phyloP scores from a whole-genome alignment of 176 grass and related monocot genomes.

The Echinochloa phyllopogon region DNA sequence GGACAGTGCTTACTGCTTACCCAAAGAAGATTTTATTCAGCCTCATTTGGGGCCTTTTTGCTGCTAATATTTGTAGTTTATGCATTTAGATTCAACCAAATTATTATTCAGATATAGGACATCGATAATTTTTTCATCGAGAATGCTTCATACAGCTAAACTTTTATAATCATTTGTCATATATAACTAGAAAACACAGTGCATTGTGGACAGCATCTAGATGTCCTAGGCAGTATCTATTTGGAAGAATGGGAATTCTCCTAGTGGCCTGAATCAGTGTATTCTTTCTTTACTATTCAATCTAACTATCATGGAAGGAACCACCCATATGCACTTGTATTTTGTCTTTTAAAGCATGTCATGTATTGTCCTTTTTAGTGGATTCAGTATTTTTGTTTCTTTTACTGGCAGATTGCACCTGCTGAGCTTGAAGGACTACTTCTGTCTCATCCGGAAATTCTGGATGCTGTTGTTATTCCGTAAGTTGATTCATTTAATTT shows the following conservation, averaged over 20 bases:
- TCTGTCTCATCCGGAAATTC: constrained; percentile 85
- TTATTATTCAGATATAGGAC: background rate
- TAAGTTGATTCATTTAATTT: constrained; percentile 51
- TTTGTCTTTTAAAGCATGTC: background rate
- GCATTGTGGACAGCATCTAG: background rate
- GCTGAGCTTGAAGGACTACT: constrained; percentile 93
- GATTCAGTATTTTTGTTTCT: background rate
- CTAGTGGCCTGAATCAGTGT: background rate
- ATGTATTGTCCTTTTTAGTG: background rate
- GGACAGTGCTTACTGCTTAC: background rate
- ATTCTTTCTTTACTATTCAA: constrained; percentile 1
- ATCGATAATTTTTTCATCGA: background rate
- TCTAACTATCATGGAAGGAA: background rate
- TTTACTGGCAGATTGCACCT: constrained; percentile 75
- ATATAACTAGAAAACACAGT: background rate
- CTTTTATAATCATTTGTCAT: background rate
- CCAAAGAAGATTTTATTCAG: background rate
- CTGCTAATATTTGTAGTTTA: background rate
- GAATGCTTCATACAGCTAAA: background rate
- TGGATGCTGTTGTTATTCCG: constrained; percentile 92
- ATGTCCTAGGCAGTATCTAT: background rate
- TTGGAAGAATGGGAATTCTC: background rate
- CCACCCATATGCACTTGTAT: background rate
- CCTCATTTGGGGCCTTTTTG: background rate
- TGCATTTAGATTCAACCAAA: background rate